phyloP scores from a whole-genome alignment of 441 rosid species.

The Pelargonium myrrhifolium region DNA sequence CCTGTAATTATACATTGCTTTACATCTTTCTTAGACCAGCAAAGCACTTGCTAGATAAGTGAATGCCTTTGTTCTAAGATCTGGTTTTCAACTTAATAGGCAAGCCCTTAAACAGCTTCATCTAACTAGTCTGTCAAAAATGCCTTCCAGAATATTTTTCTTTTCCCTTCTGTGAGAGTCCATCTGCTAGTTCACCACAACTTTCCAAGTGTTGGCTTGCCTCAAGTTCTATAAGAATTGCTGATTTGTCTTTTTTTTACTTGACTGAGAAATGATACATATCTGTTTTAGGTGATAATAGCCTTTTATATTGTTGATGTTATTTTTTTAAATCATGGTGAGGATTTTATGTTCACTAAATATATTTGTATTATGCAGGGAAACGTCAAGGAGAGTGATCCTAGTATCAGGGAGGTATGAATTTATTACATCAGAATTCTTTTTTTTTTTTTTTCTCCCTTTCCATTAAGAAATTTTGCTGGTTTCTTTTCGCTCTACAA shows the following conservation, averaged over 20 bases:
- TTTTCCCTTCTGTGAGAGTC: neutral
- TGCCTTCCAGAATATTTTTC: neutral
- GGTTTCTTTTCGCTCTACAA: slow-evolving; percentile 1
- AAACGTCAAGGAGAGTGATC: slow-evolving; percentile 27
- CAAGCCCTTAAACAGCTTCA: neutral
- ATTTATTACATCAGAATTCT: slow-evolving; percentile 8
- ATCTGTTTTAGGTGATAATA: neutral
- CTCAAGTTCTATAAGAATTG: neutral
- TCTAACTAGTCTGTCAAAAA: neutral
- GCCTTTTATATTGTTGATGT: neutral
- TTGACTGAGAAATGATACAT: neutral
- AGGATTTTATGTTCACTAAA: neutral
- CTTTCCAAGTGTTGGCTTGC: neutral
- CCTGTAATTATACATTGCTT: neutral
- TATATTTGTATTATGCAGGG: slow-evolving; percentile 32
- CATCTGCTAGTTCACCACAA: neutral
- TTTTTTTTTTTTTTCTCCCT: neutral
- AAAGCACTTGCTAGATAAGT: neutral
- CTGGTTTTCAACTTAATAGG: neutral
- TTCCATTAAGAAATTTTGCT: neutral
- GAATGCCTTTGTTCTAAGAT: neutral
- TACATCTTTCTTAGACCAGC: neutral
- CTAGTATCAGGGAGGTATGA: slow-evolving; percentile 54
- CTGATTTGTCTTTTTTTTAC: neutral
- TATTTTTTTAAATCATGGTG: neutral